phyloP scores from a whole-genome alignment of 139 green algal species.

The Coelastrella sp. region DNA sequence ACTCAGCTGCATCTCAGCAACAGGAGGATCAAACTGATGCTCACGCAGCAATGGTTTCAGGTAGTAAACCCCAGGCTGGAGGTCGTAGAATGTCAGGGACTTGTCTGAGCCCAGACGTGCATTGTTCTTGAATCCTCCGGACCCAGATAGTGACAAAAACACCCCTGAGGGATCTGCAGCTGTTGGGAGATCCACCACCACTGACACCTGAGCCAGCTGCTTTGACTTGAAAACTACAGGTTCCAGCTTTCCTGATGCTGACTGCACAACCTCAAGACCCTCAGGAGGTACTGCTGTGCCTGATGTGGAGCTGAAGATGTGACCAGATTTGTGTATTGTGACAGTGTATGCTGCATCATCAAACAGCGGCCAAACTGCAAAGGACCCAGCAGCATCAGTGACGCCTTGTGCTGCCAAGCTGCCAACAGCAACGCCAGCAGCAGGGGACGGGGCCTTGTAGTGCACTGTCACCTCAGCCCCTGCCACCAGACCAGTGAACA shows the following conservation, averaged over 20 bases:
- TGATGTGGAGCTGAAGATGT: neutral
- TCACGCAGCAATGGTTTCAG: conserved; percentile 38
- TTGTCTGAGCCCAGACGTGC: conserved; percentile 21
- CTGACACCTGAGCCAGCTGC: conserved; percentile 26
- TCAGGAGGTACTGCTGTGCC: neutral
- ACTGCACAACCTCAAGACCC: neutral
- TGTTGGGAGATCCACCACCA: conserved; percentile 9
- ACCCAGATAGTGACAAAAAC: conserved; percentile 39
- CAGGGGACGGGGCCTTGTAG: neutral
- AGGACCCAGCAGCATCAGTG: neutral
- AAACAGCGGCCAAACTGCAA: conserved; percentile 2
- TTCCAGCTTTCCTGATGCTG: neutral
- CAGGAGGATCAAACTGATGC: conserved; percentile 35
- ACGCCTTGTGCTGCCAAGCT: neutral
- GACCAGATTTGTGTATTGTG: neutral
- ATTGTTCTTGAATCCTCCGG: conserved; percentile 32
- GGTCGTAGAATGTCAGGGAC: conserved; percentile 4
- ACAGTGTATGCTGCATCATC: conserved; percentile 5
- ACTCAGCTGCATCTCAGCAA: conserved; percentile 12
- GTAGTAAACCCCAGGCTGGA: conserved; percentile 36
- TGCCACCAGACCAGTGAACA: neutral
- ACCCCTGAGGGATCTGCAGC: neutral
- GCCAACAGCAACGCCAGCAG: neutral
- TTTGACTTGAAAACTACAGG: neutral
- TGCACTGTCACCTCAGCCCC: neutral